Conservation (phyloP, 345 rosid genomes). For the Melaleuca quinquenervia region DNA sequence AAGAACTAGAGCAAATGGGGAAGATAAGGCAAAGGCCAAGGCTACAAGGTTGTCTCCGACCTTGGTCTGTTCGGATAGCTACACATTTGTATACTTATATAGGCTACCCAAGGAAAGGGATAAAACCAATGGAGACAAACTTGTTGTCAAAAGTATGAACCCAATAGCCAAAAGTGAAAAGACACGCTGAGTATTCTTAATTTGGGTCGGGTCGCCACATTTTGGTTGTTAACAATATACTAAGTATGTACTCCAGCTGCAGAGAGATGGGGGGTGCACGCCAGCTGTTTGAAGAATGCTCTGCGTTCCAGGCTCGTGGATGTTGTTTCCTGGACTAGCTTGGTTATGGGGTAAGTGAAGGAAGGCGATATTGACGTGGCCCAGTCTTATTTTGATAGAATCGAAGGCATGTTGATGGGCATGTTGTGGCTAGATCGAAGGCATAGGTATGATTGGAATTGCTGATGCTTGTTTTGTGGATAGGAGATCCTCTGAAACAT, state of each 20-base stretch:
- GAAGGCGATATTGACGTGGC: background rate
- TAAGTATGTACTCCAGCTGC: background rate
- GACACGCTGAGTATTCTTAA: too few relatives aligned
- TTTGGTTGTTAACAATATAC: background rate
- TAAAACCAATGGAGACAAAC: background rate
- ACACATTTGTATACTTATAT: background rate
- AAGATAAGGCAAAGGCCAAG: background rate
- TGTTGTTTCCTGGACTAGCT: background rate
- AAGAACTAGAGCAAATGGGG: background rate
- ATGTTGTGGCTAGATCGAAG: too few relatives aligned
- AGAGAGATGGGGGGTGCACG: background rate
- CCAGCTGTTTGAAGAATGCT: background rate
- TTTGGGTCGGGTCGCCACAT: background rate
- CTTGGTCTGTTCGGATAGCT: background rate
- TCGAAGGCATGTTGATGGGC: background rate
- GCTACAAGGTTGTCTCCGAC: background rate
- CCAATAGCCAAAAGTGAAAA: background rate
- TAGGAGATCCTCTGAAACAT: too few relatives aligned
- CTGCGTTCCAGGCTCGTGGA: background rate
- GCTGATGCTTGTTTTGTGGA: too few relatives aligned
- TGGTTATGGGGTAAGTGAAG: constrained; percentile 5
- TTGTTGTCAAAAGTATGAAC: background rate
- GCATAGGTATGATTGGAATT: too few relatives aligned
- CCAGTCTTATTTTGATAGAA: background rate
- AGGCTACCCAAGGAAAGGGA: background rate